phyloP scores from a whole-genome alignment of 257 asterid genomes.

The Solanum chilense region DNA sequence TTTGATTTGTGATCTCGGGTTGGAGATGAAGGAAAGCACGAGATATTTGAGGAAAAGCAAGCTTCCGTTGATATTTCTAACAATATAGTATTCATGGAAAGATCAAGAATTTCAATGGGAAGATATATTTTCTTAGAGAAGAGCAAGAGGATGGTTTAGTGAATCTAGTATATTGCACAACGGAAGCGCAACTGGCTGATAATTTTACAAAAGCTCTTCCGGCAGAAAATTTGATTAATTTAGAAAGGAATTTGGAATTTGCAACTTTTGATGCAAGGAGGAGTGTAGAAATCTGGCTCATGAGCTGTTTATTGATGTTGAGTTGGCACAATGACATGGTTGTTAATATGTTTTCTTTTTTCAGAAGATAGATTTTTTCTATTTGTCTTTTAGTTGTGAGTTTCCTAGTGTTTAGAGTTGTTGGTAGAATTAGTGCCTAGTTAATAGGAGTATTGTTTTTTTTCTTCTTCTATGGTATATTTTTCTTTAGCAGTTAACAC shows the following conservation, averaged over 20 bases:
- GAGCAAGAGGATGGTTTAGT: neutral
- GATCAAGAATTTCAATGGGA: neutral
- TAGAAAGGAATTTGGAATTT: neutral
- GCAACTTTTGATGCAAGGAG: neutral
- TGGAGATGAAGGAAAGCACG: neutral
- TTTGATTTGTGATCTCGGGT: neutral
- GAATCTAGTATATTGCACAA: neutral
- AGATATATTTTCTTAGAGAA: neutral
- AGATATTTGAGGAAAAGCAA: too few relatives aligned
- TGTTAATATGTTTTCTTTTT: too few relatives aligned
- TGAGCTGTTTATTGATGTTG: too few relatives aligned
- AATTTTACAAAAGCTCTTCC: neutral
- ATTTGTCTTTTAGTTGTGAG: too few relatives aligned
- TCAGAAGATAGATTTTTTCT: too few relatives aligned
- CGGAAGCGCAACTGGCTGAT: neutral
- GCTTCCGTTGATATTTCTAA: too few relatives aligned
- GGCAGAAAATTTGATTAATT: neutral
- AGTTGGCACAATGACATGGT: too few relatives aligned
- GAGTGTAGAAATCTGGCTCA: neutral
- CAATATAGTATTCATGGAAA: neutral
- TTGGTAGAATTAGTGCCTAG: too few relatives aligned
- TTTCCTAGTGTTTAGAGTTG: too few relatives aligned
- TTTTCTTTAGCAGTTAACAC: too few relatives aligned
- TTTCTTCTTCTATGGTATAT: too few relatives aligned
- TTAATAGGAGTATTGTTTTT: too few relatives aligned